Base-by-base conservation (phyloP, 345 rosid genomes). In the Pugionium dolabratum region DNA sequence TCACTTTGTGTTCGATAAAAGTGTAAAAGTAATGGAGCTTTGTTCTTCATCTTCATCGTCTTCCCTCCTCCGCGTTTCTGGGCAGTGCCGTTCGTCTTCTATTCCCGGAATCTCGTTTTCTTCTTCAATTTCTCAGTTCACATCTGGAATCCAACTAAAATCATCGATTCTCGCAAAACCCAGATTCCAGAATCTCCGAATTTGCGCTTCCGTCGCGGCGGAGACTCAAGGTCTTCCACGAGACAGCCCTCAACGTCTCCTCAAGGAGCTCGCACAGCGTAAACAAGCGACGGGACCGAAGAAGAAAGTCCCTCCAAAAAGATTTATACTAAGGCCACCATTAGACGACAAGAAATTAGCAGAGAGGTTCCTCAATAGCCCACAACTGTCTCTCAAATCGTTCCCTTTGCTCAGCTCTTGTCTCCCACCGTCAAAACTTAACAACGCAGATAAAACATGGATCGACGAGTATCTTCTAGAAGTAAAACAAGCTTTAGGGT, bases 401-500 rank as follows among this genome's bases (percentile, higher is more conserved):
- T 90, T 90, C 72, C 97, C 97, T 69, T 59, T 90, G 4, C 70
- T 94, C 57, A 88, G 95, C 55, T 94, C 99, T 43, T 94, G 96
- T 55, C 72, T 94, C 52, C 97, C 97, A 27, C 82, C 92, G 2
- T 79, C 95, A n/a, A 82, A 80, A 62, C 83, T 88, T 11, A 94
- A 94, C 83, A 85, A 72, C 80, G 89, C 96, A 0, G 99, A 94
- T 69, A 70, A 74, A 39, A 85, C 86, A 1, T 94, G 99, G 99
- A 88, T 94, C 7, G 96, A 90, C 29, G 96, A 94, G 85, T 88
- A 84, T 77, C 71, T 88, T 52, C 85, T 90, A 2, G 97, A 94
- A 62, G 97, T 90, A 2, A 94, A 94, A 77, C 99, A 90, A 59
- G 99, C 99, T 8, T 71, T 94, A 11, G 99, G 97, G 5, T 94